Evolutionary conservation across 768 basidiomycete genomes (phyloP), one percentile per base, ranked within the genome.

Genomic region (Tephrocybe rancida): DNA sequence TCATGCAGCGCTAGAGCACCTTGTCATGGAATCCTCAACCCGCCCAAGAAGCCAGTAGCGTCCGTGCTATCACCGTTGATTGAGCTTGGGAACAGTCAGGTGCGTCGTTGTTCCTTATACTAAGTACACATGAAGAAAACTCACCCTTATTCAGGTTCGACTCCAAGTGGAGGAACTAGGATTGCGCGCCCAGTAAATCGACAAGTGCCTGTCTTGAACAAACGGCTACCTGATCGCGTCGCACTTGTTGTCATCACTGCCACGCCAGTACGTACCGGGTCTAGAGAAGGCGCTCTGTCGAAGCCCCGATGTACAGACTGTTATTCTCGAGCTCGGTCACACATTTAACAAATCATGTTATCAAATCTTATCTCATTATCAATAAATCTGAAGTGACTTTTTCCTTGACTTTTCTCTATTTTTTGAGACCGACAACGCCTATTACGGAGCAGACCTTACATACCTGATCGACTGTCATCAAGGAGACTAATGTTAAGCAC

Each of bases 31-130:
- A 48, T 61, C 5, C 56, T 55, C 3, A 26, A 10, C 16, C 57
- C 47, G 3, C 61, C 51, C 6, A 19, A 44, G 13, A 44, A 46
- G 4, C 57, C 58, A 7, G 55, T 62, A 43, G 63, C 55, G 3
- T 45, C 64, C 1, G 55, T 66, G 22, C 54, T 66, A 3, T 61
- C 61, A 50, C 61, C 61, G n/a, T 34, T 66, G 16, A 58, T 64
- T 37, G 63, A 66, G 44, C 58, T 66, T 1, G 60, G 63, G 42
- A 63, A 63, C 38, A 62, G 46, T 10, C 62, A 64, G 55, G 61
- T 63, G 48, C 6, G 62, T 62, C 6, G 19, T 3, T 22, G 13
- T n/a, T n/a, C n/a, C n/a, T n/a, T n/a, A 45, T 16, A 6, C 5
- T 35, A n/a, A 19, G 44, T 16, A 32, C 5, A 47, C 6, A 13